Percentiles rank a stretch among this genome's conserved stretches.
phyloP scores from a whole-genome alignment of 805 yeast species.

The Kazachstania martiniae region DNA sequence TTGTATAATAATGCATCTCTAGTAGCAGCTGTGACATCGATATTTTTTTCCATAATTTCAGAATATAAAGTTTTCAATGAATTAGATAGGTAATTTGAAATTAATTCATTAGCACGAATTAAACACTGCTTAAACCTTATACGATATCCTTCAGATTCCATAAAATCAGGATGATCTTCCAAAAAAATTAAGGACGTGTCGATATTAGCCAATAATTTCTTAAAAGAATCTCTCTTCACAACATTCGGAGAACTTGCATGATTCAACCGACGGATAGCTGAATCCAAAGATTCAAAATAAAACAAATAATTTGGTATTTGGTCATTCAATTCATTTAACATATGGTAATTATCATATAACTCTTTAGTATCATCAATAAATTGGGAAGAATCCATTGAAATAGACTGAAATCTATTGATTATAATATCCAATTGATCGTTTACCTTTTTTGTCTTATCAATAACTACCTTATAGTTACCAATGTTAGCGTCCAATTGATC shows the following conservation, averaged over 20 bases:
- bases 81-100: constrained; percentile 51
- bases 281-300: constrained; percentile 61
- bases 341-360: constrained; percentile 36
- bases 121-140: constrained; percentile 74
- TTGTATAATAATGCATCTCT: constrained; percentile 57
- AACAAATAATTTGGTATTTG: constrained; percentile 48
- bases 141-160: constrained; percentile 57
- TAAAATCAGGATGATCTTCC: constrained; percentile 44
- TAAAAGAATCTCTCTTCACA: constrained; percentile 50
- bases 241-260: constrained; percentile 53
- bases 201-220: constrained; percentile 41
- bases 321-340: constrained; percentile 41
- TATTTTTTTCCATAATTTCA: constrained; percentile 22
- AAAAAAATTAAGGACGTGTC: constrained; percentile 60
- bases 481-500: constrained; percentile 22
- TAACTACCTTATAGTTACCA: constrained; percentile 31
- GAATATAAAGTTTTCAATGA: constrained; percentile 27
- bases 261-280: constrained; percentile 56
- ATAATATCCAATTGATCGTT: constrained; percentile 22
- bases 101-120: constrained; percentile 67
- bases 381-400: constrained; percentile 22
- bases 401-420: constrained; percentile 25
- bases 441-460: constrained; percentile 30
- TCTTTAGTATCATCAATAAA: constrained; percentile 37
- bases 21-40: constrained; percentile 23